Evolutionary conservation across 164 flowering plant species (phyloP), one percentile per base, ranked within the genome.

Genomic region (Vitis rupestris): DNA sequence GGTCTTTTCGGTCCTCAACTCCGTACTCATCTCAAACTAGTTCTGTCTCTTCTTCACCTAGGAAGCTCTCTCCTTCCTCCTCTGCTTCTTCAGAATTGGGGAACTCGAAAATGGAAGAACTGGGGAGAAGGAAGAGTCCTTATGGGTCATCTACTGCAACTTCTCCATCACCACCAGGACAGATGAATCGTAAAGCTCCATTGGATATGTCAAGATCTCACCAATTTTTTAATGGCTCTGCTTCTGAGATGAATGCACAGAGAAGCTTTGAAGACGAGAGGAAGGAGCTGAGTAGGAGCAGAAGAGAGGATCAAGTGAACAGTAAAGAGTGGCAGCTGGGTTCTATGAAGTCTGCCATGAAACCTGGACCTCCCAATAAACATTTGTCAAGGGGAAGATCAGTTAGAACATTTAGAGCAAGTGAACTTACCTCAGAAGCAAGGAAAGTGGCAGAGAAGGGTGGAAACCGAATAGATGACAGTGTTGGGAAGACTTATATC

Each of bases 331-430:
- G 29, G 11, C 64, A 59, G 19, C 16, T 14, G 27, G 63, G 62
- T 62, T 69, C 69, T 70, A 15, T 59, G 62, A 72, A 65, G 61
- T 61, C 50, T 2, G 76, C 77, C 17, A 27, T 15, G 56, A 78
- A 68, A 44, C 58, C 73, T 19, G 67, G 58, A 61, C 23, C 50
- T 16, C 66, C 10, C 1, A 10, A 49, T n/a, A 84, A 81, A 66
- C 50, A 67, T 73, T 54, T 70, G 30, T 14, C 70, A 10, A 76
- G 72, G 50, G 90, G 83, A 30, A 90, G 80, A 69, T 88, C 94
- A 3, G 90, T 84, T 50, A 78, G 92, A 75, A 88, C 92, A 54
- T 29, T 79, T 31, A 80, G 85, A 79, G 12, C 82, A 3, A 37
- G 70, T 52, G 71, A 73, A 63, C 61, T 50, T 9, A 16, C 16